phyloP scores from a whole-genome alignment of 345 rosid species.

The Diplotaxis tenuifolia region DNA sequence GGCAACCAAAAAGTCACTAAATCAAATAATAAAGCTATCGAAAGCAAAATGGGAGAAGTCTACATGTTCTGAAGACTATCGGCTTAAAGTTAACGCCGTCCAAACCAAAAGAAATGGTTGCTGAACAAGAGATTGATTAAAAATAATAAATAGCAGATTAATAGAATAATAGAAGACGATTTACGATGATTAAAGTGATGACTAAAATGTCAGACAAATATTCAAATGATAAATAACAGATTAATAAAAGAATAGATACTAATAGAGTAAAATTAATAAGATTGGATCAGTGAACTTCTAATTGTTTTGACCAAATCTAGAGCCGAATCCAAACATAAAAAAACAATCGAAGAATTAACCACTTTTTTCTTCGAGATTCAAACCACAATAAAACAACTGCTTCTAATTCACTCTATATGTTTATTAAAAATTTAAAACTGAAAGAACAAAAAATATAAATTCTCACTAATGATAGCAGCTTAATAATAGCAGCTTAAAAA shows the following conservation, averaged over 20 bases:
- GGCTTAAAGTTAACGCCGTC: background rate
- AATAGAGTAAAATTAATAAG: background rate
- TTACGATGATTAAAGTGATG: background rate
- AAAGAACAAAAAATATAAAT: background rate
- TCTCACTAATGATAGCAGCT: background rate
- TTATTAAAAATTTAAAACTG: background rate
- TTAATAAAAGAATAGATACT: background rate
- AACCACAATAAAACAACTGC: background rate
- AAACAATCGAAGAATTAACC: background rate
- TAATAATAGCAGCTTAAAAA: background rate
- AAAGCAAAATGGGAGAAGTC: background rate
- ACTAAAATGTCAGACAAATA: background rate
- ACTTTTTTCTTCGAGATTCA: background rate
- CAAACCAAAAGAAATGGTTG: background rate
- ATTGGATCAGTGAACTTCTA: background rate
- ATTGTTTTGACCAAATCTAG: background rate
- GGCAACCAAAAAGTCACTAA: slow-evolving; percentile 3
- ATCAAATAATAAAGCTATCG: background rate
- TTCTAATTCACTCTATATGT: background rate
- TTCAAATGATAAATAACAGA: background rate
- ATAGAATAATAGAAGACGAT: background rate
- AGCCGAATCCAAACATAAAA: background rate
- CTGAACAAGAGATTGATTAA: background rate
- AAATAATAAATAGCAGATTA: background rate
- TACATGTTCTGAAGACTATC: background rate